phyloP scores from a whole-genome alignment of 176 grass and related monocot genomes.

The Panicum miliaceum region DNA sequence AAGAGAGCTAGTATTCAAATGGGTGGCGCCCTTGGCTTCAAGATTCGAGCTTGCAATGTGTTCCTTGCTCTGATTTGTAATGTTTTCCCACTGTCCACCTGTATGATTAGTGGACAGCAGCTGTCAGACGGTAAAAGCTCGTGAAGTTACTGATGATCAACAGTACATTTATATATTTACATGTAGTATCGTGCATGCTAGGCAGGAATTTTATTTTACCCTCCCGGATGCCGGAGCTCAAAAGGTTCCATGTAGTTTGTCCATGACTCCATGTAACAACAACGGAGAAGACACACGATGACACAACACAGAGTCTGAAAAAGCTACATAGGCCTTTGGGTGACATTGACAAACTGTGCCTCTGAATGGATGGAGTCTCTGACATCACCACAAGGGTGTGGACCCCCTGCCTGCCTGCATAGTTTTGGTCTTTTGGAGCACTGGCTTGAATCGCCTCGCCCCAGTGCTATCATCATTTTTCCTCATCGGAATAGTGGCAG shows the following conservation, averaged over 20 bases:
- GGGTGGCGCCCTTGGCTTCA: conserved; percentile 6
- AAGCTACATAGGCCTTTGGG: conserved; percentile 44
- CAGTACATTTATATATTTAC: not conserved
- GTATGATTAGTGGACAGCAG: not conserved
- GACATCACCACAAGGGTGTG: conserved; percentile 40
- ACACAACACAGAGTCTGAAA: conserved; percentile 56
- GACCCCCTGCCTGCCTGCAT: conserved; percentile 28
- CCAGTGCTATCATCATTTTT: conserved; percentile 48
- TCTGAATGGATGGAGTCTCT: conserved; percentile 53
- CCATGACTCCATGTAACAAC: conserved; percentile 30
- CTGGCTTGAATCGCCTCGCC: conserved; percentile 43
- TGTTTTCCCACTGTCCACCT: conserved; percentile 12
- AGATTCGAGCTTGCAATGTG: conserved; percentile 43
- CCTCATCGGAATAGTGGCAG: conserved; percentile 34
- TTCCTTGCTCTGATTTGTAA: conserved; percentile 40
- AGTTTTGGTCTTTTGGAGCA: conserved; percentile 47
- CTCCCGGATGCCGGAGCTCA: not conserved
- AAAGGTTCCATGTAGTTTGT: conserved; percentile 25
- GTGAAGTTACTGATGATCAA: not conserved
- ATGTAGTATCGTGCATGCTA: not conserved
- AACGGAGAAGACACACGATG: conserved; percentile 37
- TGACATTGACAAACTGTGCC: conserved; percentile 61
- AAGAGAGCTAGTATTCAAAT: conserved; percentile 38
- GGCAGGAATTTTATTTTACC: conserved; percentile 26
- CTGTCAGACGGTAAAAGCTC: conserved; percentile 39